These are phyloP conservation scores for Moniliella sp. DNA, from an alignment of 1,284 basidiomycete genomes.

Conservation along the genomic window DNA sequence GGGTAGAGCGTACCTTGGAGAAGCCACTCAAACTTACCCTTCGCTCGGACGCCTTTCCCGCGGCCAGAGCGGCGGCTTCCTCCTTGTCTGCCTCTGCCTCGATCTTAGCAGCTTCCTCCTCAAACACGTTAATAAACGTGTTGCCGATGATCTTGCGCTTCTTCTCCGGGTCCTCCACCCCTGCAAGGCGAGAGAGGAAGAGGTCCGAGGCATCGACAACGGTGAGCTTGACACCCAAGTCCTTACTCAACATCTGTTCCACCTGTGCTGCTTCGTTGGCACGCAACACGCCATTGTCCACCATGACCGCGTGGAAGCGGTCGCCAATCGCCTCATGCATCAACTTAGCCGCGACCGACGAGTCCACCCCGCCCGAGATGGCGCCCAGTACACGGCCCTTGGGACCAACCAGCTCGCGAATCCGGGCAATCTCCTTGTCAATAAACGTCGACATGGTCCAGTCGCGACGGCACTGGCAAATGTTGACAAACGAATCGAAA, in stretches of 20 bases:
- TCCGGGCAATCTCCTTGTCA: conserved; percentile 82
- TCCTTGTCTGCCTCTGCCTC: conserved; percentile 57
- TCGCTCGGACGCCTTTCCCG: conserved; percentile 17
- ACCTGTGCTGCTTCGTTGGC: conserved; percentile 78
- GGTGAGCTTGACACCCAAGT: conserved; percentile 86
- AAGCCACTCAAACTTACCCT: conserved; percentile 79
- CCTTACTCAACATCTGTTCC: conserved; percentile 70
- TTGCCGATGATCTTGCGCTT: conserved; percentile 98
- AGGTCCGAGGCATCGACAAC: conserved; percentile 84
- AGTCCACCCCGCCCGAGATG: conserved; percentile 91
- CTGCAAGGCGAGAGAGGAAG: conserved; percentile 70
- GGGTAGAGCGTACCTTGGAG: conserved; percentile 97
- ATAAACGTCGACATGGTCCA: conserved; percentile 99
- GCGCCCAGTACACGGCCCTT: conserved; percentile 92
- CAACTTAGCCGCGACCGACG: conserved; percentile 87
- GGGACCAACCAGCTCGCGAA: conserved; percentile 78
- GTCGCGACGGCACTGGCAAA: conserved; percentile 58
- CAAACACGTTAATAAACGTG: conserved; percentile 95
- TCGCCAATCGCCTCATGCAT: conserved; percentile 99
- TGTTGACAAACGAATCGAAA: conserved; percentile 66
- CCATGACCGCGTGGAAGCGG: conserved; percentile 92
- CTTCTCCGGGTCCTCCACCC: conserved; percentile 80
- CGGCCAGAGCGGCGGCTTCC: conserved; percentile 46
- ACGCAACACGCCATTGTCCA: conserved; percentile 91
- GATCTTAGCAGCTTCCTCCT: conserved; percentile 69